Conservation (phyloP, 495 filamentous ascomycete species). For the Pyrenula massariospora region DNA sequence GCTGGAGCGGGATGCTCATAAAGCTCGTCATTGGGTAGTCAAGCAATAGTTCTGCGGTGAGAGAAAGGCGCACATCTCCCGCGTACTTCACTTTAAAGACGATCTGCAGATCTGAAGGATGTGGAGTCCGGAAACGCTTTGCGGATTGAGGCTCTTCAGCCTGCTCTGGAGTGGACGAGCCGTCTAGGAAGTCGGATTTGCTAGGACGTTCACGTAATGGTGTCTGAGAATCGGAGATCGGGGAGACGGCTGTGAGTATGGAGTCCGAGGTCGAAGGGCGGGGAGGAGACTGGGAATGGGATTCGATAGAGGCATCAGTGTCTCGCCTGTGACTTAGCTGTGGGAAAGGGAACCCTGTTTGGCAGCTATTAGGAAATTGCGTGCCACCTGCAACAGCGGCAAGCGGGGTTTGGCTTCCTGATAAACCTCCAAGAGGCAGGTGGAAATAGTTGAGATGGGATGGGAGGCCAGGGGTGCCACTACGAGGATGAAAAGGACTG, state of each 20-base stretch:
- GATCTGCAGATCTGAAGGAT: constrained; percentile 62
- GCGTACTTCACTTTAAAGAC: constrained; percentile 80
- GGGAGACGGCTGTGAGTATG: constrained; percentile 19
- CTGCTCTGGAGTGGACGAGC: constrained; percentile 13
- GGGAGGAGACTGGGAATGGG: constrained; percentile 13
- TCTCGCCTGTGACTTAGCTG: constrained; percentile 2
- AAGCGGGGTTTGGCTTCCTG: constrained; percentile 77
- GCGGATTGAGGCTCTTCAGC: constrained; percentile 19
- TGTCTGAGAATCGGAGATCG: constrained; percentile 2
- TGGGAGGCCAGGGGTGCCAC: constrained; percentile 65
- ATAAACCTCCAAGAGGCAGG: constrained; percentile 58
- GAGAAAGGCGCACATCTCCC: constrained; percentile 70
- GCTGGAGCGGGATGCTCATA: constrained; percentile 78
- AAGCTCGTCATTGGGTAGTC: constrained; percentile 98
- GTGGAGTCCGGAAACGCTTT: constrained; percentile 3
- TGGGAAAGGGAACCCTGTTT: constrained; percentile 15
- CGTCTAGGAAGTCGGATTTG: constrained; percentile 6
- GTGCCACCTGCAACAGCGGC: constrained; percentile 70
- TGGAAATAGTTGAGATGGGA: constrained; percentile 88
- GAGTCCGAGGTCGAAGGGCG: constrained; percentile 33
- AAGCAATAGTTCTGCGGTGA: constrained; percentile 88
- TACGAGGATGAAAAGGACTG: constrained; percentile 51
- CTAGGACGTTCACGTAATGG: neutral
- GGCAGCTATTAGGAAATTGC: constrained; percentile 41
- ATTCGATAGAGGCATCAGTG: constrained; percentile 13